Percentiles rank a stretch among this genome's conserved stretches.
Evolutionary conservation across 1,139 yeast species (phyloP).

Genomic region (Suhomyces panamericanus): DNA sequence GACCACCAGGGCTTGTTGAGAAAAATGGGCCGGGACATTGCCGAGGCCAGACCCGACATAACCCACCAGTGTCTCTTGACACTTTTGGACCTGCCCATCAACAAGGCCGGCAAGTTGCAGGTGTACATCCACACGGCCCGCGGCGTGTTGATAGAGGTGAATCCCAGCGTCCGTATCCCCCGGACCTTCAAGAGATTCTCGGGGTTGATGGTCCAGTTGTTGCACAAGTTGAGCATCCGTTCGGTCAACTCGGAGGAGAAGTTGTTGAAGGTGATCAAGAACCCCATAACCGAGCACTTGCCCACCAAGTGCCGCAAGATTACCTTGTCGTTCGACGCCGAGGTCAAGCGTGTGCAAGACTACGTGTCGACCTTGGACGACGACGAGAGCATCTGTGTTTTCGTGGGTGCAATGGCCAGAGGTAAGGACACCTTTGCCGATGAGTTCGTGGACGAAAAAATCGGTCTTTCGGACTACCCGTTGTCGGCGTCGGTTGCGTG

Average conservation of each 20-base stretch:
- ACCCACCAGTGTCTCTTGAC: slow-evolving; percentile 95
- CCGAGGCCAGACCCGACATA: slow-evolving; percentile 97
- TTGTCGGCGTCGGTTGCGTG: slow-evolving; percentile 97
- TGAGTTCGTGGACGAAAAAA: slow-evolving; percentile 93
- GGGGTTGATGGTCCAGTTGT: slow-evolving; percentile 94
- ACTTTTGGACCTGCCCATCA: slow-evolving; percentile 90
- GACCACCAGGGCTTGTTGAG: slow-evolving; percentile 95
- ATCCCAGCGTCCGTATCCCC: slow-evolving; percentile 95
- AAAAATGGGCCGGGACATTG: slow-evolving; percentile 95
- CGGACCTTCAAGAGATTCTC: slow-evolving; percentile 97
- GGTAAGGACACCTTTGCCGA: slow-evolving; percentile 98
- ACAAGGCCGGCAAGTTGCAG: slow-evolving; percentile 94
- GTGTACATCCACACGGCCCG: slow-evolving; percentile 95
- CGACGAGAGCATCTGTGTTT: slow-evolving; percentile 94
- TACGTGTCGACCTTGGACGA: slow-evolving; percentile 77
- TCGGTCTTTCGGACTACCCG: slow-evolving; percentile 93
- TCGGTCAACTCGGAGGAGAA: slow-evolving; percentile 95
- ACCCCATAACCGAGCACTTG: slow-evolving; percentile 94
- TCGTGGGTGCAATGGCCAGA: slow-evolving; percentile 99
- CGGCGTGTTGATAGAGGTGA: slow-evolving; percentile 92
- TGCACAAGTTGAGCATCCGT: slow-evolving; percentile 88
- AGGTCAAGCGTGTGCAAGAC: slow-evolving; percentile 84
- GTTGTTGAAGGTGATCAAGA: slow-evolving; percentile 87
- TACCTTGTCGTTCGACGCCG: slow-evolving; percentile 92
- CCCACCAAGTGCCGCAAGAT: slow-evolving; percentile 95